Conservation (phyloP, 108 stramenopile species). For the Nitzschia sp. region DNA sequence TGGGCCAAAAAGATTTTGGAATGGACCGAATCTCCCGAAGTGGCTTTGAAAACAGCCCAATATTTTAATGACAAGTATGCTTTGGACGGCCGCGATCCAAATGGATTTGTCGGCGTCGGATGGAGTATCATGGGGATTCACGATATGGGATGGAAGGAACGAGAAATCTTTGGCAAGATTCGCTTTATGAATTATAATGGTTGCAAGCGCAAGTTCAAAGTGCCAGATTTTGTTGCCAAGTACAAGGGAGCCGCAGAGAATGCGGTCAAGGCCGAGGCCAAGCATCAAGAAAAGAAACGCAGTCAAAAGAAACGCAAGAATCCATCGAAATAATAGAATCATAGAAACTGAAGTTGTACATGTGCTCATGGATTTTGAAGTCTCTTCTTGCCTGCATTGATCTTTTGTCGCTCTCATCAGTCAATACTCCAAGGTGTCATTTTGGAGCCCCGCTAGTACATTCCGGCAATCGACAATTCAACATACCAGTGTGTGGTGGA, state of each 20-base stretch:
- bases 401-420: too few relatives aligned
- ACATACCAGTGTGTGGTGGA: too few relatives aligned
- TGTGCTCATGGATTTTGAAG: too few relatives aligned
- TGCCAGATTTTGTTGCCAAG: constrained; percentile 74
- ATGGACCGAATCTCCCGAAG: constrained; percentile 90
- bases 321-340: neutral
- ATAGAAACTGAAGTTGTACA: neutral
- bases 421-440: too few relatives aligned
- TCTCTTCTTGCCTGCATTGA: too few relatives aligned
- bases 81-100: constrained; percentile 97
- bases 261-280: constrained; percentile 50
- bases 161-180: constrained; percentile 98
- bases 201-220: constrained; percentile 95
- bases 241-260: constrained; percentile 75
- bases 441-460: too few relatives aligned
- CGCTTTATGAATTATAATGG: constrained; percentile 96
- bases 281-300: constrained; percentile 12
- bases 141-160: constrained; percentile 88
- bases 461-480: too few relatives aligned
- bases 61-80: constrained; percentile 97
- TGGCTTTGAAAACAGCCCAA: constrained; percentile 85
- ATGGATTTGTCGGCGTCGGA: constrained; percentile 96
- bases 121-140: constrained; percentile 98
- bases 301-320: constrained; percentile 8
- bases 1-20: constrained; percentile 99